Evolutionary conservation across 2,329 filamentous ascomycete species (phyloP), one percentile per base, ranked within the genome.

Genomic region (Hypoxylon sp.): DNA sequence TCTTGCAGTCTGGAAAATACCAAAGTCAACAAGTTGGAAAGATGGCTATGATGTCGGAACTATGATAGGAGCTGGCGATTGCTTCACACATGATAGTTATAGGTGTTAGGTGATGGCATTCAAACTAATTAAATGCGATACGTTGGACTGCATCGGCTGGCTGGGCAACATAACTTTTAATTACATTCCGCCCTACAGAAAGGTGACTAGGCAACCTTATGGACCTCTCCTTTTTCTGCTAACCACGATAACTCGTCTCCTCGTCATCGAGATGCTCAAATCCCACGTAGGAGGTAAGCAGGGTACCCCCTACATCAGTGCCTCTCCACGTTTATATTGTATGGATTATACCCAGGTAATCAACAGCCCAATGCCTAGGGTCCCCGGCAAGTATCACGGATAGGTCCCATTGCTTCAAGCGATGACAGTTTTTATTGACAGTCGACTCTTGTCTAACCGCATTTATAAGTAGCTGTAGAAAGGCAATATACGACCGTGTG

Each of bases 151-250:
- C 23, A 41, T 47, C 30, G 43, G 55, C 59, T 74, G 73, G 65
- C 72, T 69, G 61, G 70, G 72, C 72, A 75, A 74, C 74, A 60
- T 69, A 47, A 74, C 37, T 9, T 75, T 74, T 68, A 67, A 67
- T 67, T 67, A 53, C 69, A 73, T 73, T 69, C 68, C 39, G n/a
- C n/a, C 19, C 29, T 63, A 23, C 21, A 47, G n/a, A 32, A 61
- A 29, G n/a, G 6, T 41, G 25, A 58, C 11, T 53, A n/a, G n/a
- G n/a, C n/a, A 43, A 55, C 16, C 5, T 41, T 50, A 25, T 45
- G 56, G 50, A 45, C 29, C 25, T 50, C 16, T 48, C 48, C 45
- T 45, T 55, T 43, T 30, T 51, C 53, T 43, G 16, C 51, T 53
- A 47, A 53, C 56, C 48, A 41, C 23, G 9, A 58, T 39, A 37